phyloP scores from a whole-genome alignment of 2,329 filamentous ascomycete species.

The Colletotrichum higginsianum region DNA sequence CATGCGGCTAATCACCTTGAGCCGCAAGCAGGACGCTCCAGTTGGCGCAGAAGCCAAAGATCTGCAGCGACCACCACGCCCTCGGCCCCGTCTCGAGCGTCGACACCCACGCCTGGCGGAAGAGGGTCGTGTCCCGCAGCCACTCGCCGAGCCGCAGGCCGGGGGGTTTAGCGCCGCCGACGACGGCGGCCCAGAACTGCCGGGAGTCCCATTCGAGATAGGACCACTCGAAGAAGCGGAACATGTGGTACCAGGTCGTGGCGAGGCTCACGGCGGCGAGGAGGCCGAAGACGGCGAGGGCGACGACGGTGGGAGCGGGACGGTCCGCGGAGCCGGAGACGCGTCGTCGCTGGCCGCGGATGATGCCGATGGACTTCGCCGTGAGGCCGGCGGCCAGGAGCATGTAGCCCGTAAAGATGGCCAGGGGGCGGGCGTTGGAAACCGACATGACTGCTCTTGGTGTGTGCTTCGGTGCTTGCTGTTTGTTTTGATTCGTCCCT shows the following conservation, averaged over 20 bases:
- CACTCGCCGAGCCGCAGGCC: slow-evolving; percentile 45
- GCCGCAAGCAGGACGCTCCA: slow-evolving; percentile 48
- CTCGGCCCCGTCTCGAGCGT: slow-evolving; percentile 45
- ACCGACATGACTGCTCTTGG: not conserved
- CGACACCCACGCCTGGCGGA: slow-evolving; percentile 48
- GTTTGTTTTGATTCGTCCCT: too few relatives aligned
- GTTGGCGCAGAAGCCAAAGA: slow-evolving; percentile 48
- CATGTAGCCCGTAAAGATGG: slow-evolving; percentile 46
- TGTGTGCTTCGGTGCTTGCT: not conserved
- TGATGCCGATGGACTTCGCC: slow-evolving; percentile 39
- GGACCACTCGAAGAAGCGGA: slow-evolving; percentile 47
- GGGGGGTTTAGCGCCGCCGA: not conserved
- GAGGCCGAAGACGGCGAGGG: slow-evolving; percentile 42
- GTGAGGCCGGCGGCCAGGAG: slow-evolving; percentile 42
- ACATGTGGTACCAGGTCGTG: slow-evolving; percentile 49
- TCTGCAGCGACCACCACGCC: slow-evolving; percentile 49
- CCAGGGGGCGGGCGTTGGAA: slow-evolving; percentile 44
- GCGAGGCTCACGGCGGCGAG: slow-evolving; percentile 47
- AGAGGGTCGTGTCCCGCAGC: slow-evolving; percentile 48
- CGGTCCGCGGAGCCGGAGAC: not conserved
- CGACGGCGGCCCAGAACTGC: not conserved
- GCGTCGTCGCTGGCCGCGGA: slow-evolving; percentile 22
- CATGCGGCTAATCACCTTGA: slow-evolving; percentile 40
- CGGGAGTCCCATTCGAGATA: slow-evolving; percentile 39
- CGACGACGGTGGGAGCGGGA: slow-evolving; percentile 42